These are phyloP conservation scores for Corrigiola litoralis DNA, from an alignment of 179 eudicot genomes.

Conservation along the genomic window DNA sequence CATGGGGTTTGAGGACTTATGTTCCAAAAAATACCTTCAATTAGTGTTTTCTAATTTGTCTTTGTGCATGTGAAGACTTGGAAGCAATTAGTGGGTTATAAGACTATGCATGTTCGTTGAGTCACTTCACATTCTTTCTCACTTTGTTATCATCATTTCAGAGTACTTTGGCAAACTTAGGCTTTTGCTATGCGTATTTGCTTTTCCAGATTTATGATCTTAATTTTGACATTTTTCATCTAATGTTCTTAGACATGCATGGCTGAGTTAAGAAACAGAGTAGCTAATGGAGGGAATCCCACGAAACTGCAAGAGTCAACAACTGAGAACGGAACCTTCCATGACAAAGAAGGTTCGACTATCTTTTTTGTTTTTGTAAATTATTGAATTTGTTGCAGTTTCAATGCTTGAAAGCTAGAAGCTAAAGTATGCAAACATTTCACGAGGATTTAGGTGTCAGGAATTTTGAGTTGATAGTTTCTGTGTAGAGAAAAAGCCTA, in stretches of 20 bases:
- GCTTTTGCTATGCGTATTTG: background rate
- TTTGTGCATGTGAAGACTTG: too few relatives aligned
- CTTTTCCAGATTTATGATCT: background rate
- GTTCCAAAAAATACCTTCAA: too few relatives aligned
- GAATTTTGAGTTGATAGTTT: background rate
- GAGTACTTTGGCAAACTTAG: background rate
- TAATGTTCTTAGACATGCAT: constrained; percentile 44
- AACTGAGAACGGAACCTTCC: constrained; percentile 28
- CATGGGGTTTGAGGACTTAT: too few relatives aligned
- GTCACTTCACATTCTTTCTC: background rate
- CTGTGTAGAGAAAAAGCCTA: too few relatives aligned
- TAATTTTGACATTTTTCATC: constrained; percentile 10
- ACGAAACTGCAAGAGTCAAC: constrained; percentile 56
- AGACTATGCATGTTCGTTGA: too few relatives aligned
- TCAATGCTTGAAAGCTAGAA: too few relatives aligned
- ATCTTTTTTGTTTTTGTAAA: background rate
- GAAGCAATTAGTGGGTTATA: too few relatives aligned
- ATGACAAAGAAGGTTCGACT: constrained; percentile 49
- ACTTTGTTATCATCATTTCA: background rate
- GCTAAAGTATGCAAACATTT: too few relatives aligned
- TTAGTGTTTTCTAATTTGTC: too few relatives aligned
- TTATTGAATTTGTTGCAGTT: background rate
- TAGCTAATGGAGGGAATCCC: constrained; percentile 78
- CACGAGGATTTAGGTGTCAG: background rate
- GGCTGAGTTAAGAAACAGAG: constrained; percentile 60